Percentiles rank a stretch among this genome's conserved stretches.
phyloP scores from a whole-genome alignment of 116 monocot species.

The Dioscorea cayenensis region DNA sequence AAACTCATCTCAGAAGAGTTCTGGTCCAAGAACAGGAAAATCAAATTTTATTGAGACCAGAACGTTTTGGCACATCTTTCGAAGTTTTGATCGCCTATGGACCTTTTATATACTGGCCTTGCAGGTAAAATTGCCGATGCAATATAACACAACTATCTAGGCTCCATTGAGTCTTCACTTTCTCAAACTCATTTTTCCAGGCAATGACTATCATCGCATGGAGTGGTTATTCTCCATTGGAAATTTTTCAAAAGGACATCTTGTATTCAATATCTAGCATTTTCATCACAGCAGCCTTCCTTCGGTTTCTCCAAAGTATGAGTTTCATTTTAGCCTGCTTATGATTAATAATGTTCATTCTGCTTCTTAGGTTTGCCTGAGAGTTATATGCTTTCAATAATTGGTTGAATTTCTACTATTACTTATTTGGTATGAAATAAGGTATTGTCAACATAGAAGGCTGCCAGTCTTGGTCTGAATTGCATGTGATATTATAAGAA shows the following conservation, averaged over 20 bases:
- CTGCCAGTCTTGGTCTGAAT: too few relatives aligned
- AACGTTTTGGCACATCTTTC: slow-evolving; percentile 97
- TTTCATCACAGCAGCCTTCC: slow-evolving; percentile 85
- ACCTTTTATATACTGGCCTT: slow-evolving; percentile 81
- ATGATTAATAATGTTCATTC: neutral
- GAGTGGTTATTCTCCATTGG: slow-evolving; percentile 44
- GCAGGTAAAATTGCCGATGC: slow-evolving; percentile 44
- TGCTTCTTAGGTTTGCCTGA: too few relatives aligned
- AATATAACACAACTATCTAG: neutral
- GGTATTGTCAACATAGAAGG: too few relatives aligned
- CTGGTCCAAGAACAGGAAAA: slow-evolving; percentile 69
- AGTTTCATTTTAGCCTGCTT: neutral
- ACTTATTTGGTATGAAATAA: too few relatives aligned
- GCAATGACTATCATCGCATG: slow-evolving; percentile 82
- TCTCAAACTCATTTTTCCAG: slow-evolving; percentile 27
- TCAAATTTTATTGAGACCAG: slow-evolving; percentile 90
- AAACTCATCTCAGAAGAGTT: slow-evolving; percentile 17
- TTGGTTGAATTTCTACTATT: too few relatives aligned
- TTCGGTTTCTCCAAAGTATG: slow-evolving; percentile 90
- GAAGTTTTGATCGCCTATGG: slow-evolving; percentile 99
- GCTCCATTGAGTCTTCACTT: neutral
- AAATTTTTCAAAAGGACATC: slow-evolving; percentile 58
- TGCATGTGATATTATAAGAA: too few relatives aligned
- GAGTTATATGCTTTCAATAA: too few relatives aligned
- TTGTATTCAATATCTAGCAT: slow-evolving; percentile 76